phyloP scores from a whole-genome alignment of 768 basidiomycete genomes.

The Hemileccinum impolitum region DNA sequence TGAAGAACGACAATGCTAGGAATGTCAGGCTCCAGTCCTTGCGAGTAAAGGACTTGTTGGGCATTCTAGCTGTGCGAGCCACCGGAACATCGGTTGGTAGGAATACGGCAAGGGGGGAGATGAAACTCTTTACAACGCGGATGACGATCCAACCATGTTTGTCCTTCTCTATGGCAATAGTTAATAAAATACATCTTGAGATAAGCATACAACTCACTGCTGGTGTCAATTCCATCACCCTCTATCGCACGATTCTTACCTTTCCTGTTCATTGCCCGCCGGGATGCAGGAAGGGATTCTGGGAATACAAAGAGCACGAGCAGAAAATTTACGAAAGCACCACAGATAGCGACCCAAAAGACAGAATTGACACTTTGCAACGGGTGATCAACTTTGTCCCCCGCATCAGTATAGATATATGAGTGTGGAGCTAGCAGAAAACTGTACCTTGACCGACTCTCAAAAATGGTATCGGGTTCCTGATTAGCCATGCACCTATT shows the following conservation, averaged over 20 bases:
- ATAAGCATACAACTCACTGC: constrained; percentile 12
- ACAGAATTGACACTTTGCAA: constrained; percentile 43
- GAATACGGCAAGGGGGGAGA: constrained; percentile 70
- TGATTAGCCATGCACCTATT: constrained; percentile 54
- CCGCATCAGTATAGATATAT: constrained; percentile 7
- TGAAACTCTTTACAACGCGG: constrained; percentile 40
- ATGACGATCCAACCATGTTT: constrained; percentile 7
- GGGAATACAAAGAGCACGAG: constrained; percentile 59
- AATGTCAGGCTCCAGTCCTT: constrained; percentile 76
- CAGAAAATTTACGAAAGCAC: constrained; percentile 50
- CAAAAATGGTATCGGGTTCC: constrained; percentile 37
- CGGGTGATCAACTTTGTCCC: constrained; percentile 27
- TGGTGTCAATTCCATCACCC: constrained; percentile 1
- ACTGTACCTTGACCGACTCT: constrained; percentile 23
- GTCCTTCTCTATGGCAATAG: not conserved
- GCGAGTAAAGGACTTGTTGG: constrained; percentile 52
- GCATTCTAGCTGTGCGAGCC: constrained; percentile 47
- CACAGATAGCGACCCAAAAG: constrained; percentile 50
- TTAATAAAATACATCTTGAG: not conserved
- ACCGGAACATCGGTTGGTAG: constrained; percentile 49
- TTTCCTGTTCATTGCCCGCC: constrained; percentile 25
- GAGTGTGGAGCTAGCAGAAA: not conserved
- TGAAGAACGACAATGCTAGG: constrained; percentile 60
- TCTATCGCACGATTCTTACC: constrained; percentile 29
- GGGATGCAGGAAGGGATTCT: constrained; percentile 44